Percentiles rank a stretch among this genome's conserved stretches.
Evolutionary conservation across 2,329 filamentous ascomycete species (phyloP).

Genomic region (Ceratocystiopsis minuta): DNA sequence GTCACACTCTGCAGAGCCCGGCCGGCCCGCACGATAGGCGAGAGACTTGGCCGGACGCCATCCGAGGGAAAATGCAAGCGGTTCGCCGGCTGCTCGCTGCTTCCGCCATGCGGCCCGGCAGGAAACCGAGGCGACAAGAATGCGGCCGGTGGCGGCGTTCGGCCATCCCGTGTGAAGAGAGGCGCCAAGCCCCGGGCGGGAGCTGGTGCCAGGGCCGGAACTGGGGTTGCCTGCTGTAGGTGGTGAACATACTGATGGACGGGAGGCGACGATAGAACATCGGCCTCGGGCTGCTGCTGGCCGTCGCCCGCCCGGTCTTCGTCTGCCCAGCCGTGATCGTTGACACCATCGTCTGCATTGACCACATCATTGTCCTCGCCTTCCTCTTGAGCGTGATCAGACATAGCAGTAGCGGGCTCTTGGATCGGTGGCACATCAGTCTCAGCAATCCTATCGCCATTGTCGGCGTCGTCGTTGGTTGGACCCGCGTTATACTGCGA

Average conservation of each 20-base stretch:
- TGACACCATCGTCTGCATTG: neutral
- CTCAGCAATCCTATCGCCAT: no score
- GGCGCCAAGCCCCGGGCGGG: no score
- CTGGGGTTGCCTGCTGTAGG: no score
- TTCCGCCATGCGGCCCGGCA: neutral
- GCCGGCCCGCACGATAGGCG: conserved; percentile 40
- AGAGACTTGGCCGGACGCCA: conserved; percentile 26
- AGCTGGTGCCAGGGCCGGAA: no score
- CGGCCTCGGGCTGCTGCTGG: neutral
- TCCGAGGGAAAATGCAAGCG: conserved; percentile 13
- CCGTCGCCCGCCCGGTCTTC: conserved; percentile 4
- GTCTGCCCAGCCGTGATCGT: neutral
- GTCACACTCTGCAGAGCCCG: conserved; percentile 38
- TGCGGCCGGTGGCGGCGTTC: no score
- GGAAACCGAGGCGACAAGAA: conserved; percentile 7
- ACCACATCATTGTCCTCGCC: no score
- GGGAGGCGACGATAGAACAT: conserved; percentile 5
- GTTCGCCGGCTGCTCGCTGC: conserved; percentile 4
- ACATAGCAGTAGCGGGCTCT: no score
- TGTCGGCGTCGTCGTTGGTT: no score
- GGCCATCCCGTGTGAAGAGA: no score
- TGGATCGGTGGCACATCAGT: no score
- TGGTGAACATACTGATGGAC: neutral
- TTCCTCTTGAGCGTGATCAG: no score
- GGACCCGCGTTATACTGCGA: neutral